Evolutionary conservation across 495 filamentous ascomycete genomes (phyloP), one percentile per base, ranked within the genome.

Genomic region (Penicillium parvum): DNA sequence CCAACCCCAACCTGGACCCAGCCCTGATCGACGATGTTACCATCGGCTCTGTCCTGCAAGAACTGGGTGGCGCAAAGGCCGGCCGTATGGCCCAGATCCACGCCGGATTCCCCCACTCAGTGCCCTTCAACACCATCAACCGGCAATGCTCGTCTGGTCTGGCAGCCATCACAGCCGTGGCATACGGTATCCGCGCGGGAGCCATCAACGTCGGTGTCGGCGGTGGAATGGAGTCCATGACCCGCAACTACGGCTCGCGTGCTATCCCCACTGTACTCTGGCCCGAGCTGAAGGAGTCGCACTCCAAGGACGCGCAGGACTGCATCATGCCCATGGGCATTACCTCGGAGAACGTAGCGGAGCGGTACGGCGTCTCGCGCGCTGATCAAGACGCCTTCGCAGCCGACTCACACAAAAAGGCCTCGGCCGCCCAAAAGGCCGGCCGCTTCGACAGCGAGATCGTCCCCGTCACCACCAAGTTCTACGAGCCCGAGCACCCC

Each of bases 171-270:
- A 83, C 85, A 3, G 65, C 64, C 21, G 70, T 92, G 1, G 81
- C 84, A 2, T 77, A 84, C 17, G 73, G 82, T 32, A 92, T 95
- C 50, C 74, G 77, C 25, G 71, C 78, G 0, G 87, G 80, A 1
- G 78, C 79, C 45, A 82, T 92, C 42, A 75, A 82, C 52, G 69
- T 86, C n/a, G 90, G 89, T 47, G 78, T 96, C 38, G 90, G 82
- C 25, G 90, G 84, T 15, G 90, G 90, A 12, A 94, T 91, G 84
- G 90, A 96, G 73, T 86, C 81, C 60, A 95, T 96, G 90, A 94
- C 86, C 35, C 66, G 83, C 39, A 95, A 95, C 63, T 96, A 96
- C 64, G 88, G 83, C 6, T 78, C 71, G 0, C 70, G 79, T 40
- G 90, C 90, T 5, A 91, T 96, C 40, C 90, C 90, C 0, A 82